These are phyloP conservation scores for Ilyonectria mors-panacis DNA, from an alignment of 2,329 filamentous ascomycete genomes.

Conservation along the genomic window DNA sequence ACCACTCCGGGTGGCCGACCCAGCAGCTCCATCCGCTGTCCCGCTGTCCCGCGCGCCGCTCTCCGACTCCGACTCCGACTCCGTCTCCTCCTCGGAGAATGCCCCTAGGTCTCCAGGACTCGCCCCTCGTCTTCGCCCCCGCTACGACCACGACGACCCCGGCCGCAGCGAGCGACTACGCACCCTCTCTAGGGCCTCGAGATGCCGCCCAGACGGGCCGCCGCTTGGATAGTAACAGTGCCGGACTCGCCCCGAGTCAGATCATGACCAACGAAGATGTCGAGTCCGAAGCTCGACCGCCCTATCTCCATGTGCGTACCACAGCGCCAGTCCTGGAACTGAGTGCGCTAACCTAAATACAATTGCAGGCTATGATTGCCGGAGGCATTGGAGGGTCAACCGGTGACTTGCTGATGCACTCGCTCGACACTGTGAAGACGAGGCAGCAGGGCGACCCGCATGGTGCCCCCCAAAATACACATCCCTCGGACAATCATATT, in stretches of 20 bases:
- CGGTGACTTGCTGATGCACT: slow-evolving; percentile 99
- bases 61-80: too few species aligned
- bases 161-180: slow-evolving; percentile 38
- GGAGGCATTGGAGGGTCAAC: slow-evolving; percentile 93
- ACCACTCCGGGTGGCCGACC: not conserved
- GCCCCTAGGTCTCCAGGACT: slow-evolving; percentile 46
- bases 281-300: slow-evolving; percentile 60
- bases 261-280: slow-evolving; percentile 57
- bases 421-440: slow-evolving; percentile 97
- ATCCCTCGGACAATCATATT: slow-evolving; percentile 90
- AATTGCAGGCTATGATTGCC: slow-evolving; percentile 87
- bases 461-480: slow-evolving; percentile 91
- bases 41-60: slow-evolving; percentile 32
- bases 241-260: slow-evolving; percentile 44
- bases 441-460: slow-evolving; percentile 96
- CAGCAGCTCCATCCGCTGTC: slow-evolving; percentile 12
- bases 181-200: slow-evolving; percentile 46
- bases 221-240: slow-evolving; percentile 46
- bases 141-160: slow-evolving; percentile 36
- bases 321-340: slow-evolving; percentile 1
- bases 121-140: slow-evolving; percentile 43
- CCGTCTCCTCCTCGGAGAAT: slow-evolving; percentile 37
- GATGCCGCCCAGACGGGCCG: slow-evolving; percentile 51
- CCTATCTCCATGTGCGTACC: slow-evolving; percentile 60
- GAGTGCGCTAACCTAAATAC: slow-evolving; percentile 38